Base-by-base conservation (phyloP, 208 protist species). In the Crithidia fasciculata region DNA sequence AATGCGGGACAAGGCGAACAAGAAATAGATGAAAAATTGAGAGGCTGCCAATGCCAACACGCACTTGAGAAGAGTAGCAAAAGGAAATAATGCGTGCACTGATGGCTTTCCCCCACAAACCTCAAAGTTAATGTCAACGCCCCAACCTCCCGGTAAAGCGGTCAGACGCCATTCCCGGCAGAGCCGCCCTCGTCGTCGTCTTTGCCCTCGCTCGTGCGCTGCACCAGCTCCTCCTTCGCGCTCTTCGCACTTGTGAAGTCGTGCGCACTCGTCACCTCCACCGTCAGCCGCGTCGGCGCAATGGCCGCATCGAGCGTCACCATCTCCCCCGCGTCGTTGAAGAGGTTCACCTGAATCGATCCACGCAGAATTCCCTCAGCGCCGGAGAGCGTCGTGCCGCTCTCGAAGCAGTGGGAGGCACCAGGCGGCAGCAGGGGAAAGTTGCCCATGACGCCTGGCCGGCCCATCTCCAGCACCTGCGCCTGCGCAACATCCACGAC, bases 331-430 rank as follows among this genome's bases (percentile, higher is more conserved):
- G 79, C 77, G 45, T 92, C 86, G 69, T 93, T 89, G 69, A 91
- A 92, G 15, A 80, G 76, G 53, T 92, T 91, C 36, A 97, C 62
- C 71, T 97, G 93, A 58, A 97, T 86, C 0, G 91, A 94, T 7
- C 93, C 93, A 52, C 89, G 88, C 41, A 97, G 68, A 4, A 97
- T 61, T 18, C 89, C 93, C 19, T 84, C 80, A 4, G 68, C 18
- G n/a, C 85, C 82, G 13, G 57, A 67, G 2, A 95, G 68, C 36
- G 75, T 88, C 9, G 87, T 84, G 16, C 93, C 91, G 56, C 80
- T 84, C 69, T 92, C 84, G 70, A 90, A 95, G 41, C 77, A 82
- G 81, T 97, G 90, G 8, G 86, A 89, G 19, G 92, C 87, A 9
- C 91, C 90, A 0, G 93, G 91, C 28, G 73, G 79, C 10, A 97